Base-by-base conservation (phyloP, 257 asterid species). In the Petrea volubilis region DNA sequence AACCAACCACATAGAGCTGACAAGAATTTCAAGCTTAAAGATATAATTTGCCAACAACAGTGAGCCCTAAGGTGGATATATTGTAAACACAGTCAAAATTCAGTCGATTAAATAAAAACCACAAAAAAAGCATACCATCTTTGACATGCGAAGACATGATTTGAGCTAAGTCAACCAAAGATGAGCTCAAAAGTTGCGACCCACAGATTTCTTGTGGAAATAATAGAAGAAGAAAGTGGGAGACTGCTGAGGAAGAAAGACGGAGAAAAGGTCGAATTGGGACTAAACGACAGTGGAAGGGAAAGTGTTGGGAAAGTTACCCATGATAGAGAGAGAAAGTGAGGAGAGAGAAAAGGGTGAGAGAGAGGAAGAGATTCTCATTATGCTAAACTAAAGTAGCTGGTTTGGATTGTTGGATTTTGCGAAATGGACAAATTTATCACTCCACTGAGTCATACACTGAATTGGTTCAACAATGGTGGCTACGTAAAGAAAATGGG, bases 121-220 rank as follows among this genome's bases (percentile, higher is more conserved):
- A n/a, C 33, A 56, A 49, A 67, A 15, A 3, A 70, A 1, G 58
- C 64, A 28, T 73, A 82, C 86, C 83, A 28, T 72, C 70, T 66
- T 75, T 77, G 81, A 69, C 74, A 36, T 64, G 67, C 23, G 84
- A 78, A 64, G 84, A 65, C 83, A 76, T 75, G 83, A 44, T 72
- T 61, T 1, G 64, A 13, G 67, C 28, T 7, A 40, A 70, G 66
- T 64, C 60, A 63, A 64, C 70, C 28, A 33, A 29, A 62, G 61
- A 76, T 40, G 67, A 59, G 50, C 60, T 36, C 55, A 34, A 43
- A 38, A 55, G 53, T 44, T 17, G 57, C 52, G 70, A 79, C 43
- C 21, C 29, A 49, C 51, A 46, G 69, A 68, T 38, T 44, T 59
- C 62, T 44, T 60, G 62, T 0, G 57, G 47, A 55, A 63, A 55